Conservation (phyloP, 1,284 basidiomycete genomes). For the Leccinum solheimii region DNA sequence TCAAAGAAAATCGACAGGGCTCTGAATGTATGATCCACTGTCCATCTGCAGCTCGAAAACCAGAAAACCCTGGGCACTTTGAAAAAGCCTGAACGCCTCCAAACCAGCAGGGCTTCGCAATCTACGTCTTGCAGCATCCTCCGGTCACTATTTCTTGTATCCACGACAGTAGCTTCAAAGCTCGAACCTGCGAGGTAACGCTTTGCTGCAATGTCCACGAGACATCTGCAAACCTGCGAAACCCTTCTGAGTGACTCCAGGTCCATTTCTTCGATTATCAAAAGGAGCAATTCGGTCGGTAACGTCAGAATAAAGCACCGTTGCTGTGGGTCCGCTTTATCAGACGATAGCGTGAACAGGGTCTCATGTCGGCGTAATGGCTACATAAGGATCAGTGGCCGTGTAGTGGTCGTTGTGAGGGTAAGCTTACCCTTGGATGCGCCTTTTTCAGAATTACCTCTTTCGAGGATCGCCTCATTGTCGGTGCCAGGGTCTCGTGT, state of each 20-base stretch:
- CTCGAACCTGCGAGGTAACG: conserved; percentile 1
- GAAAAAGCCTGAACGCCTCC: conserved; percentile 4
- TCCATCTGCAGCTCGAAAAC: conserved; percentile 1
- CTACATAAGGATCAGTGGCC: not conserved
- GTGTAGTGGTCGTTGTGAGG: not conserved
- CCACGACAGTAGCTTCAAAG: not conserved
- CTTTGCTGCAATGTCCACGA: not conserved
- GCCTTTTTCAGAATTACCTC: not conserved
- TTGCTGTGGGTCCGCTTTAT: not conserved
- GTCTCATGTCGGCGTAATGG: not conserved
- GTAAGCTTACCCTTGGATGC: not conserved
- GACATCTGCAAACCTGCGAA: conserved; percentile 3
- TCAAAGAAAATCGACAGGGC: conserved; percentile 7
- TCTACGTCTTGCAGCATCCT: conserved; percentile 4
- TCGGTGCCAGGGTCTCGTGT: too few relatives aligned
- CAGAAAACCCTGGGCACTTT: not conserved
- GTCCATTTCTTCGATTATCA: not conserved
- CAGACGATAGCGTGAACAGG: not conserved
- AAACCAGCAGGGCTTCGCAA: conserved; percentile 7
- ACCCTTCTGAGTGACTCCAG: conserved; percentile 1
- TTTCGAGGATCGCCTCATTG: not conserved
- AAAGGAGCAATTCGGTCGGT: not conserved
- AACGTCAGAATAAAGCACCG: not conserved
- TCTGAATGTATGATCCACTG: not conserved
- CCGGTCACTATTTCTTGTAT: not conserved